Evolutionary conservation across 345 rosid genomes (phyloP), one percentile per base, ranked within the genome.

Genomic region (Brassica carinata): DNA sequence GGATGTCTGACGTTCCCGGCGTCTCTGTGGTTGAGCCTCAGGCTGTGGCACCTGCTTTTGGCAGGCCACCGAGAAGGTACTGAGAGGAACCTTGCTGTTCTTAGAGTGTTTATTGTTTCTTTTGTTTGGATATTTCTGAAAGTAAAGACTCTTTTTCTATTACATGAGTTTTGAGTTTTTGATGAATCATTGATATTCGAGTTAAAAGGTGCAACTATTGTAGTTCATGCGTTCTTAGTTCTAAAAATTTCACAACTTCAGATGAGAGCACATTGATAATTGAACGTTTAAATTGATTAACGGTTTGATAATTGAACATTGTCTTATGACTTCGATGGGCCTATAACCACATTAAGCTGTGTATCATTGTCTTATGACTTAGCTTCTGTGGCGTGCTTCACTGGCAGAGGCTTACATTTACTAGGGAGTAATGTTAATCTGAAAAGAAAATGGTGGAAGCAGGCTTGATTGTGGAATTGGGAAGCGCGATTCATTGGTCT

Each of bases 1-100:
- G 97, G 14, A 90, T 92, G 94, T 70, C 86, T 23, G 93, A 92
- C 5, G 53, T 86, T 57, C 85, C 91, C 1, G 93, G 94, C 11
- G 71, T 90, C 15, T 86, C 87, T 18, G 73, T 75, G 70, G 91
- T 84, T 2, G 94, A 90, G 55, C 93, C 92, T 1, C 88, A 83
- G 70, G 38, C 87, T 11, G 31, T 75, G 27, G 61, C 75, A 5
- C 73, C 86, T 17, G 48, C 31, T 57, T 87, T 77, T 3, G 87
- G 87, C 27, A 83, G 90, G 48, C n/a, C 79, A 4, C 83, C 64
- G 0, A 85, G 87, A 78, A 82, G 79, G 79, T 76, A 15, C 62
- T 73, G 18, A 73, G 40, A 64, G 55, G 59, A 72, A 73, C 31
- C 61, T 55, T 67, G 14, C 70, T 69, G 4, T 79, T 79, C 62